These are phyloP conservation scores for Phyllostachys edulis DNA, from an alignment of 176 grass and related monocot genomes.

Conservation along the genomic window DNA sequence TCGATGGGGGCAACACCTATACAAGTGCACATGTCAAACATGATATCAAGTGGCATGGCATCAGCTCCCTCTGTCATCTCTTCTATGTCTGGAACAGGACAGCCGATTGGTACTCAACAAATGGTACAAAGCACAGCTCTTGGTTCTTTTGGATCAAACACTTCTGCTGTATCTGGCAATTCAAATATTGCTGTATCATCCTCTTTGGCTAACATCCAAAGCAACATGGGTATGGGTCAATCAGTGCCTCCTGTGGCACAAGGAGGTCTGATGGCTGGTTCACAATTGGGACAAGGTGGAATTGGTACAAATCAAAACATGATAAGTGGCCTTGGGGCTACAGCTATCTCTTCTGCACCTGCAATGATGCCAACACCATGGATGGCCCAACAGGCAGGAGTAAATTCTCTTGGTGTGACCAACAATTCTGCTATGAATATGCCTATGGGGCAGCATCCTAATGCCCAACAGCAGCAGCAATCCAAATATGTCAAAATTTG, in stretches of 20 bases:
- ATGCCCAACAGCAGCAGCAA: slow-evolving; percentile 61
- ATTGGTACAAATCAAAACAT: slow-evolving; percentile 63
- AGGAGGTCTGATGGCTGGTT: slow-evolving; percentile 54
- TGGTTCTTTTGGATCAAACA: slow-evolving; percentile 67
- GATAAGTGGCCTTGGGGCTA: slow-evolving; percentile 59
- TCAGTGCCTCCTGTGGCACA: slow-evolving; percentile 59
- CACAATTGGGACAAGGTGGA: slow-evolving; percentile 82
- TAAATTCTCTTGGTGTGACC: slow-evolving; percentile 63
- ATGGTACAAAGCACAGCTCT: slow-evolving; percentile 57
- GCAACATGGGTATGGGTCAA: slow-evolving; percentile 61
- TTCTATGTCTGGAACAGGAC: slow-evolving; percentile 64
- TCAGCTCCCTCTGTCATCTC: slow-evolving; percentile 65
- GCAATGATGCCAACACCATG: slow-evolving; percentile 91
- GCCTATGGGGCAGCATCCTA: slow-evolving; percentile 60
- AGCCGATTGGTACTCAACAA: slow-evolving; percentile 52
- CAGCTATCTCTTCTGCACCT: slow-evolving; percentile 56
- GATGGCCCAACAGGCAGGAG: slow-evolving; percentile 70
- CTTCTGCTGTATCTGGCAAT: slow-evolving; percentile 52
- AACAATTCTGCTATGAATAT: slow-evolving; percentile 79
- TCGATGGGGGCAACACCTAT: slow-evolving; percentile 71
- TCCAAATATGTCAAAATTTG: slow-evolving; percentile 97
- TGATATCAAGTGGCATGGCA: slow-evolving; percentile 84
- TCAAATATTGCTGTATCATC: slow-evolving; percentile 64
- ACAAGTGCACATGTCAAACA: slow-evolving; percentile 92
- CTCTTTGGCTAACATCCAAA: slow-evolving; percentile 58